These are phyloP conservation scores for Mycena epipterygia DNA, from an alignment of 768 basidiomycete genomes.

Conservation along the genomic window DNA sequence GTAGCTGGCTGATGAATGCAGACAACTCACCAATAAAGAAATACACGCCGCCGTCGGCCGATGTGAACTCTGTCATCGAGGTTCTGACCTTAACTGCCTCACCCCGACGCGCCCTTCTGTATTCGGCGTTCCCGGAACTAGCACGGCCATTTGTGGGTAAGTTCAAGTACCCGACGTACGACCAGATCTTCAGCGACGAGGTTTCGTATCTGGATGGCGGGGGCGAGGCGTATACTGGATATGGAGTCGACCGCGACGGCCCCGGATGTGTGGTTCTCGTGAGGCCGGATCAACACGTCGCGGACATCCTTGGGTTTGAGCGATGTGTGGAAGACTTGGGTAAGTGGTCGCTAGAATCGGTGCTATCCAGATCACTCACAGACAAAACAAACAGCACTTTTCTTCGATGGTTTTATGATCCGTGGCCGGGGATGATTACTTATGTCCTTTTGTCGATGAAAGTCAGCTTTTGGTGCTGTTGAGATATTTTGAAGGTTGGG, in stretches of 20 bases:
- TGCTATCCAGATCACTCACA: background rate
- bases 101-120: constrained; percentile 10
- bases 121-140: constrained; percentile 28
- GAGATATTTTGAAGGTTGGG: no score
- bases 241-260: constrained; percentile 30
- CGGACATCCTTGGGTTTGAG: constrained; percentile 29
- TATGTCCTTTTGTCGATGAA: no score
- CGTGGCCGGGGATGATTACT: background rate
- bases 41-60: constrained; percentile 24
- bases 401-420: constrained; percentile 25
- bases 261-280: constrained; percentile 33
- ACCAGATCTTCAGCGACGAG: constrained; percentile 35
- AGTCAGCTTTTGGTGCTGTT: no score
- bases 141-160: constrained; percentile 23
- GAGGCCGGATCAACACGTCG: constrained; percentile 36
- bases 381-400: background rate
- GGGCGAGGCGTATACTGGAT: constrained; percentile 30
- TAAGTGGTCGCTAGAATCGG: background rate
- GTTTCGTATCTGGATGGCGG: constrained; percentile 34
- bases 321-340: constrained; percentile 20
- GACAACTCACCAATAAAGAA: constrained; percentile 26
- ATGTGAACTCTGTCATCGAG: constrained; percentile 30
- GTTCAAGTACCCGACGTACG: constrained; percentile 32
- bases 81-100: constrained; percentile 32
- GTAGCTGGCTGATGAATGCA: constrained; percentile 12